These are phyloP conservation scores for Globisporangium parvum DNA, from an alignment of 352 stramenopile species.

Conservation along the genomic window DNA sequence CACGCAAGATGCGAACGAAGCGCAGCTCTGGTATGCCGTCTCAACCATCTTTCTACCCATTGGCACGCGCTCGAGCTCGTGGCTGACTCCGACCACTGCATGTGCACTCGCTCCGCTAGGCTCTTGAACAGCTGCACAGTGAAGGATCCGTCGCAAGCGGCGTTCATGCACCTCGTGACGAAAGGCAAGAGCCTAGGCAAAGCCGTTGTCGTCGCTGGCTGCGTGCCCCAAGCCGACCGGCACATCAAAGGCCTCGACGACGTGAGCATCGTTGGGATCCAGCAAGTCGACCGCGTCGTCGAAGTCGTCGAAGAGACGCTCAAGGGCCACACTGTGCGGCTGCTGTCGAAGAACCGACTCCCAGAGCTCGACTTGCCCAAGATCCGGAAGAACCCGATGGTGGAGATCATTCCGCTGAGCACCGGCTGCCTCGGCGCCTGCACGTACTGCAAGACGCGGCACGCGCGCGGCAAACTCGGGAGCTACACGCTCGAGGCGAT, in stretches of 20 bases:
- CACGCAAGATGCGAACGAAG: conserved; percentile 60
- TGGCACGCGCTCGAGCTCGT: too few species aligned
- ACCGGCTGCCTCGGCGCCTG: conserved; percentile 90
- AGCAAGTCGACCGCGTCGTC: conserved; percentile 89
- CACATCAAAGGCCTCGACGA: conserved; percentile 76
- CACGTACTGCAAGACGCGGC: conserved; percentile 92
- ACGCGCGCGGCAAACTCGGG: conserved; percentile 87
- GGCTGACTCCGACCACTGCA: background rate
- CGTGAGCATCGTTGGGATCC: conserved; percentile 86
- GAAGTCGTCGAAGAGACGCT: conserved; percentile 91
- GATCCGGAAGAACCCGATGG: conserved; percentile 89
- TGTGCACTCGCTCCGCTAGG: conserved; percentile 12
- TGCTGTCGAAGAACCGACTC: conserved; percentile 79
- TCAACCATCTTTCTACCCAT: background rate
- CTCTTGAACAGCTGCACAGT: conserved; percentile 92
- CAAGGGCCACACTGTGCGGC: conserved; percentile 81
- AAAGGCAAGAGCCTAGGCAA: conserved; percentile 79
- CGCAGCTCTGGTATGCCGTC: conserved; percentile 64
- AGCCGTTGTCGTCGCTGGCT: conserved; percentile 87
- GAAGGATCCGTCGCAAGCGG: conserved; percentile 89
- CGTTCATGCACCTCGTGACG: conserved; percentile 86
- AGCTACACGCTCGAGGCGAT: conserved; percentile 85
- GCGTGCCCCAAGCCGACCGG: conserved; percentile 87
- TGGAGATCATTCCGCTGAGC: conserved; percentile 91
- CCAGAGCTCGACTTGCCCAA: conserved; percentile 88